Evolutionary conservation across 2,329 filamentous ascomycete species (phyloP), one percentile per base, ranked within the genome.

Genomic region (Ilyonectria robusta): DNA sequence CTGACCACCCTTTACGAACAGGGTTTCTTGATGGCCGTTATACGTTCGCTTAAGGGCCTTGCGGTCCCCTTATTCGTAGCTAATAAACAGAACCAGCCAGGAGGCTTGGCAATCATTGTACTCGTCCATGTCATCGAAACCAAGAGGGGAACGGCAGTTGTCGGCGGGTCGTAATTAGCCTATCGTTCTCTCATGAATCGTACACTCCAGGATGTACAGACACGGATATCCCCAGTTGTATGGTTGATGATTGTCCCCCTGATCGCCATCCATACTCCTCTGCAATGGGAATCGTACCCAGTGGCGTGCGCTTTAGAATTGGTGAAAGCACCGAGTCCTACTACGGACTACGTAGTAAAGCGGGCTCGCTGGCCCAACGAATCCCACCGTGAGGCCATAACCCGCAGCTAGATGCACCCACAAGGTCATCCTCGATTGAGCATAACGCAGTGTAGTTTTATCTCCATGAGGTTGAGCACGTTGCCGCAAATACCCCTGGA

Each of bases 221-320:
- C 62, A 60, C 63, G 17, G 17, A 58, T 46, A 44, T 53, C 58
- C 40, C 33, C 21, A 65, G 29, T 29, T 37, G 50, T 23, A 42
- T 17, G 23, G 48, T 56, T 62, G 29, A 48, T 65, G 56, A 53
- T 54, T 29, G 55, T 26, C 53, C 57, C 58, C 60, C 55, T 55
- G 65, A 70, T 68, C 56, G 55, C 47, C 46, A 23, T 23, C 47
- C 46, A 23, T 23, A 29, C 21, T 62, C 57, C 50, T 37, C 66
- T 70, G 68, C 61, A 66, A 65, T 54, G 55, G 55, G 65, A 50
- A 65, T 65, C 31, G 21, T 59, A 33, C 55, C 58, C 66, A 47
- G 50, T 56, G 66, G 50, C 50, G 42, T 46, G 31, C 44, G 21
- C 42, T 44, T 33, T n/a, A 44, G 33, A 54, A 51, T 15, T 53